Conservation (phyloP, 495 filamentous ascomycete species). For the Neurospora sp. region DNA sequence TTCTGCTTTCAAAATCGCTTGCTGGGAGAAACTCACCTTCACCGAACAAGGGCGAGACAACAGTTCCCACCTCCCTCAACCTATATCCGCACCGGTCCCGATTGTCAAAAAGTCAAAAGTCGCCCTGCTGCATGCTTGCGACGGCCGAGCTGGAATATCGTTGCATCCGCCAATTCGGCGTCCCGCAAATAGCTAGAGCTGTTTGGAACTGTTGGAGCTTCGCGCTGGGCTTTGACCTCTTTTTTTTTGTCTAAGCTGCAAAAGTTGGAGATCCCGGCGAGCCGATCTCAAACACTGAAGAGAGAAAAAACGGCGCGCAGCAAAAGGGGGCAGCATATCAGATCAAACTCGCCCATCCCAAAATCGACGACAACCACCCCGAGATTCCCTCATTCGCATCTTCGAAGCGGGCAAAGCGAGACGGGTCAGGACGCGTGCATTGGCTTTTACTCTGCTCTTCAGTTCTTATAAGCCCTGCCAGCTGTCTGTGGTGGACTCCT, state of each 20-base stretch:
- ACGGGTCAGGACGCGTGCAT: background rate
- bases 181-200: constrained; percentile 15
- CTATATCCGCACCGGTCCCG: background rate
- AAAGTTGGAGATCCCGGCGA: background rate
- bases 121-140: constrained; percentile 16
- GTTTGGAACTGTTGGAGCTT: background rate
- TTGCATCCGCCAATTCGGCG: constrained; percentile 19
- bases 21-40: background rate
- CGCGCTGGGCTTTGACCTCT: background rate
- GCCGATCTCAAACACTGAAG: background rate
- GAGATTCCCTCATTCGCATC: background rate
- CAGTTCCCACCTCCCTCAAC: no score
- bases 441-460: background rate
- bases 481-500: background rate
- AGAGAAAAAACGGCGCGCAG: background rate
- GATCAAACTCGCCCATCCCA: background rate
- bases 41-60: background rate
- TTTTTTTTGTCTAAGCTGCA: background rate
- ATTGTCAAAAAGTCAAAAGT: background rate
- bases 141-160: constrained; percentile 6
- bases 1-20: background rate
- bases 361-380: background rate
- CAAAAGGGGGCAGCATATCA: background rate
- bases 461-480: background rate
- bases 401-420: background rate